Evolutionary conservation across 306 rosid species (phyloP), one percentile per base, ranked within the genome.

Genomic region (Clitoria ternatea): DNA sequence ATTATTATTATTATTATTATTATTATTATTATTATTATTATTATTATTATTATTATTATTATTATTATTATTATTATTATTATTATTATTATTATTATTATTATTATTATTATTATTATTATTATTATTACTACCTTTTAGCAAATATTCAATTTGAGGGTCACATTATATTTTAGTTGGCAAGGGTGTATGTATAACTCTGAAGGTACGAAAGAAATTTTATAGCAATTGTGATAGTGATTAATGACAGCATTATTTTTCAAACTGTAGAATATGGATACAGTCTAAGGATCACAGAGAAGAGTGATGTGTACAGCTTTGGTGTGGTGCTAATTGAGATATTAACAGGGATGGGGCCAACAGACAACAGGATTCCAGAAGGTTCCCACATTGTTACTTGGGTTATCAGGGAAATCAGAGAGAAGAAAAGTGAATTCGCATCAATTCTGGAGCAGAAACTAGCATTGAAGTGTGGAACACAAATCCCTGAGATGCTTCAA

Each of bases 291-390:
- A 90, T 93, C 90, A 93, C 98, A 54, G 97, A 85, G 76, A 93
- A 90, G 72, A 90, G 98, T 65, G 98, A 93, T 75, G 98, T 93
- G 71, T 93, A 93, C 52, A 93, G 98, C 77, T 93, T 82, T 15
- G 98, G 98, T 2, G 94, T 93, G 29, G 92, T 93, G 69, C 86
- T 93, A 9, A 78, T 93, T 13, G 98, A 93, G 88, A 69, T 88
- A 50, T 76, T 93, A 57, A 93, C 97, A 0, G 97, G 97, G 36
- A 90, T 77, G 84, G 85, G 86, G 35, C 97, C 98, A 47, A 87
- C 83, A 4, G 94, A 90, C 64, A 56, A 70, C 75, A 79, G 85
- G 74, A 86, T 86, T 75, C 94, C 97, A 23, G 98, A 88, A 20
- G 84, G 84, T 59, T 82, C 77, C 5, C 97, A 93, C 85, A 83